phyloP scores from a whole-genome alignment of 768 basidiomycete species.

The Nidularia pulvinata region DNA sequence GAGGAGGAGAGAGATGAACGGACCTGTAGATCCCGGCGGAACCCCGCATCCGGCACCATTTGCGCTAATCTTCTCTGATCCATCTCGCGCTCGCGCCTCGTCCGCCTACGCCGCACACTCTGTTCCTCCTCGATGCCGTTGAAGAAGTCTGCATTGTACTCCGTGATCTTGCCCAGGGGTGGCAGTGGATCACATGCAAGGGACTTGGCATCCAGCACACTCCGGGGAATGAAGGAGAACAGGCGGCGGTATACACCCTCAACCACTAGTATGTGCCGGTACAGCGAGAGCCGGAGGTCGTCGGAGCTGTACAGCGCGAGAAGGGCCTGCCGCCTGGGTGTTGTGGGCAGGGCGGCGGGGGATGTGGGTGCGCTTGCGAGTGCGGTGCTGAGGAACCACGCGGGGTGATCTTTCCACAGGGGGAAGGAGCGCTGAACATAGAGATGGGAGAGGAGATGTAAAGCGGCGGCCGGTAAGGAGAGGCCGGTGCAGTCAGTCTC shows the following conservation, averaged over 20 bases:
- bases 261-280: conserved; percentile 79
- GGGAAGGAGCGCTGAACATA: conserved; percentile 79
- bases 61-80: conserved; percentile 55
- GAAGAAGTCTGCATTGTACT: conserved; percentile 81
- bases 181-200: conserved; percentile 89
- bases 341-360: conserved; percentile 29
- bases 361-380: conserved; percentile 36
- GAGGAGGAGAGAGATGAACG: conserved; percentile 6
- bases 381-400: conserved; percentile 74
- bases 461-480: not conserved
- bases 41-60: conserved; percentile 56
- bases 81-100: conserved; percentile 36
- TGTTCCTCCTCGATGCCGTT: conserved; percentile 51
- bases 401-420: conserved; percentile 78
- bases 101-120: too few species aligned
- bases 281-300: conserved; percentile 50
- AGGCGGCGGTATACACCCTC: conserved; percentile 60
- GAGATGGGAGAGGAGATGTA: conserved; percentile 86
- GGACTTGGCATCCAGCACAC: conserved; percentile 48
- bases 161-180: conserved; percentile 55
- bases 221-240: conserved; percentile 70
- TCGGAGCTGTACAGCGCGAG: conserved; percentile 34
- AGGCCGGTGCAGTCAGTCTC: conserved; percentile 66
- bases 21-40: conserved; percentile 59
- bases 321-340: conserved; percentile 27